These are phyloP conservation scores for Boechera divaricarpa DNA, from an alignment of 345 rosid species.

Conservation along the genomic window DNA sequence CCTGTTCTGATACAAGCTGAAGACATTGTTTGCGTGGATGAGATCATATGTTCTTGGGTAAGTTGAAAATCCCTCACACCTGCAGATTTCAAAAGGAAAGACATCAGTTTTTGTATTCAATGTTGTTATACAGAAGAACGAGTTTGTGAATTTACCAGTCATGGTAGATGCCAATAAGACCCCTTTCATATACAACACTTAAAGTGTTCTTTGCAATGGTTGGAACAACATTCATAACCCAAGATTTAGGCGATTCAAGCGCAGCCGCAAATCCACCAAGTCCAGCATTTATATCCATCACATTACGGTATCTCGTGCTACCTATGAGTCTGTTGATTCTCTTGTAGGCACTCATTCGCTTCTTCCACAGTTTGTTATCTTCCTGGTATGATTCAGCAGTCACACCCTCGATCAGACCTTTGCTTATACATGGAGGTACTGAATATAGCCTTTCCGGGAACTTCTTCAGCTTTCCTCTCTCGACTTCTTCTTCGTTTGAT, in stretches of 20 bases:
- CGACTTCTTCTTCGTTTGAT: conserved; percentile 49
- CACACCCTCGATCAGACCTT: conserved; percentile 58
- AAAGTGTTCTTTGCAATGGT: conserved; percentile 64
- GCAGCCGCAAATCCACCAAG: conserved; percentile 77
- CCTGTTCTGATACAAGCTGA: conserved; percentile 69
- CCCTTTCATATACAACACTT: conserved; percentile 65
- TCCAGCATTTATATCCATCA: conserved; percentile 83
- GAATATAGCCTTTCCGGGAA: conserved; percentile 66
- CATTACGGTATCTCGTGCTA: conserved; percentile 68
- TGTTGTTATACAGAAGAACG: neutral
- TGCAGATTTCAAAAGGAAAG: conserved; percentile 49
- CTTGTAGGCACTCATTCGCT: conserved; percentile 62
- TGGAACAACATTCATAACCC: conserved; percentile 83
- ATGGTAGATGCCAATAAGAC: conserved; percentile 82
- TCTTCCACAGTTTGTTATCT: conserved; percentile 61
- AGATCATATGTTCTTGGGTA: conserved; percentile 81
- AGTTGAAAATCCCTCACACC: conserved; percentile 84
- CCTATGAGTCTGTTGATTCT: conserved; percentile 58
- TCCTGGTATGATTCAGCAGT: conserved; percentile 52
- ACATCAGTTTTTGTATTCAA: neutral
- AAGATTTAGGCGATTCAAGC: conserved; percentile 62
- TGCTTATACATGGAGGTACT: conserved; percentile 59
- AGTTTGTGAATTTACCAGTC: conserved; percentile 61
- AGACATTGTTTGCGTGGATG: conserved; percentile 63
- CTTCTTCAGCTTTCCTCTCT: conserved; percentile 53